phyloP scores from a whole-genome alignment of 139 green algal species.

The Trebouxia sp. region DNA sequence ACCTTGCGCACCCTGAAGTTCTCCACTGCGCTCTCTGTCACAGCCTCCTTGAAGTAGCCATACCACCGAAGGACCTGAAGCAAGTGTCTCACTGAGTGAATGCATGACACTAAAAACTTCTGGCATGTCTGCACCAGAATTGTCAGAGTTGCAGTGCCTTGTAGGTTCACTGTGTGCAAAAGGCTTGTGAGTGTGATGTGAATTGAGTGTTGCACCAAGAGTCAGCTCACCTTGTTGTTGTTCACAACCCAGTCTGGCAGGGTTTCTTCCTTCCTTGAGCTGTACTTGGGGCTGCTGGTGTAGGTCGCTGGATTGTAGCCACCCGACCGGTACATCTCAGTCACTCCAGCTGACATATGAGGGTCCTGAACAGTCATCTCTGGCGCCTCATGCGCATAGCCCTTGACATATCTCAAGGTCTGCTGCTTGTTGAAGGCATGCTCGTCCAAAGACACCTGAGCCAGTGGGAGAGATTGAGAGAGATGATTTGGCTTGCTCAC shows the following conservation, averaged over 20 bases:
- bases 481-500: too few species aligned
- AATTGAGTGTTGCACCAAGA: too few species aligned
- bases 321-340: constrained; percentile 3
- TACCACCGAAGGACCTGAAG: constrained; percentile 91
- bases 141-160: too few species aligned
- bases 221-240: constrained; percentile 77
- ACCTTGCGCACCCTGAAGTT: constrained; percentile 81
- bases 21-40: constrained; percentile 69
- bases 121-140: too few species aligned
- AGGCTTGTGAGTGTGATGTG: too few species aligned
- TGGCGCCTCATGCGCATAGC: constrained; percentile 63
- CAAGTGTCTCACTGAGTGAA: too few species aligned
- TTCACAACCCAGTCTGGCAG: constrained; percentile 78
- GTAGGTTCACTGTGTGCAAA: too few species aligned
- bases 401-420: constrained; percentile 72
- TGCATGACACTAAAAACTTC: too few species aligned
- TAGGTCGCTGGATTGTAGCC: background rate
- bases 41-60: constrained; percentile 87
- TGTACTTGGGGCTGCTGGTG: constrained; percentile 8
- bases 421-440: constrained; percentile 59
- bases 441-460: constrained; percentile 5
- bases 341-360: constrained; percentile 1
- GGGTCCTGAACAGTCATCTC: constrained; percentile 33
- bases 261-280: background rate
- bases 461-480: too few species aligned